A percentile compares a stretch with the other conserved stretches of the same genome.
Conservation (phyloP, 208 protist species). For the Sergeia podlipaevii region DNA sequence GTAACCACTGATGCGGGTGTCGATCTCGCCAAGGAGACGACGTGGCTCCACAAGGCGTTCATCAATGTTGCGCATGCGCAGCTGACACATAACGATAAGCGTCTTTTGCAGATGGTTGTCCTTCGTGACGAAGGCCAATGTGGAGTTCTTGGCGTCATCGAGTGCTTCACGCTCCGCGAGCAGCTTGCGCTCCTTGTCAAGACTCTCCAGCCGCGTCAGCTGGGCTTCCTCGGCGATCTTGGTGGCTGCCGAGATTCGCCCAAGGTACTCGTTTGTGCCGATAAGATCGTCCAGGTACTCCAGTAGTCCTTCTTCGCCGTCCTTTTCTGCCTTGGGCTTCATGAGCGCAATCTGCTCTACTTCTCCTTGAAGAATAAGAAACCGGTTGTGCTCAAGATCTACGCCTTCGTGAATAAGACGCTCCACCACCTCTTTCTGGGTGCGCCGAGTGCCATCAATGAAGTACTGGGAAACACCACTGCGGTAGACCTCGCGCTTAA, state of each 20-base stretch:
- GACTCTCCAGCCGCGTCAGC: slow-evolving; percentile 87
- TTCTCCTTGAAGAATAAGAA: slow-evolving; percentile 99
- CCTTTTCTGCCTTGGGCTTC: slow-evolving; percentile 98
- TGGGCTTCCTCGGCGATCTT: slow-evolving; percentile 90
- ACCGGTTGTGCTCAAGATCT: slow-evolving; percentile 99
- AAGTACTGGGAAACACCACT: slow-evolving; percentile 96
- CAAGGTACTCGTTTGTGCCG: slow-evolving; percentile 92
- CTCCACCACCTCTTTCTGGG: slow-evolving; percentile 79
- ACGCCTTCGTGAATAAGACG: slow-evolving; percentile 95
- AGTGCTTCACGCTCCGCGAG: slow-evolving; percentile 94
- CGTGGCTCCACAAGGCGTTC: slow-evolving; percentile 76
- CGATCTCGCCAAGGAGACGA: slow-evolving; percentile 57
- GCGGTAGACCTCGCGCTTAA: slow-evolving; percentile 91
- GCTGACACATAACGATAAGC: slow-evolving; percentile 90
- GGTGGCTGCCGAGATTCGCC: slow-evolving; percentile 87
- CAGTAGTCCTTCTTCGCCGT: slow-evolving; percentile 98
- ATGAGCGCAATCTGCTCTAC: slow-evolving; percentile 99
- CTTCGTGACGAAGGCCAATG: slow-evolving; percentile 92
- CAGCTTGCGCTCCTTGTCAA: slow-evolving; percentile 91
- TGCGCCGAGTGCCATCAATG: slow-evolving; percentile 69
- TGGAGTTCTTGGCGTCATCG: slow-evolving; percentile 94
- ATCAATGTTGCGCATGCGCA: slow-evolving; percentile 71
- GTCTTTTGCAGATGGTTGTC: slow-evolving; percentile 92
- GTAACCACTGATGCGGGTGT: slow-evolving; percentile 51
- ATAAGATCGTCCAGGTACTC: slow-evolving; percentile 99